Percentiles rank a stretch among this genome's conserved stretches.
These are phyloP conservation scores for Parastagonospora avenae DNA, from an alignment of 2,329 filamentous ascomycete species.

Conservation along the genomic window DNA sequence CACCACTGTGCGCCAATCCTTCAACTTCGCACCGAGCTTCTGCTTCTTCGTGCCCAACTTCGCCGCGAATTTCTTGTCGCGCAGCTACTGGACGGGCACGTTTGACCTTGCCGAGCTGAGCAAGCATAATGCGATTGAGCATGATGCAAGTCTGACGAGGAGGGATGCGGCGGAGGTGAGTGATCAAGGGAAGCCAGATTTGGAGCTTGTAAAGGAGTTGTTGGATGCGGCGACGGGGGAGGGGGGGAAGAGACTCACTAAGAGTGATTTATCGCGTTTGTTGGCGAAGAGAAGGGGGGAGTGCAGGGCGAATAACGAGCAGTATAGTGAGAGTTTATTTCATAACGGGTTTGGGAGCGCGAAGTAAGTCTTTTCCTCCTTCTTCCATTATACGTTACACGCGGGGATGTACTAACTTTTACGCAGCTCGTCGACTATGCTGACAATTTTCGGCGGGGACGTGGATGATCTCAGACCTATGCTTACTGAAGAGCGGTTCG, in stretches of 20 bases:
- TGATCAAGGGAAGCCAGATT: conserved; percentile 47
- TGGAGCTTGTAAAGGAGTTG: conserved; percentile 43
- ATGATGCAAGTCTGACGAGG: conserved; percentile 42
- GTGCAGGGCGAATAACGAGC: conserved; percentile 42
- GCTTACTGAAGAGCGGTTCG: conserved; percentile 49
- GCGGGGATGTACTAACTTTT: not conserved
- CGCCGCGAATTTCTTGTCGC: conserved; percentile 27
- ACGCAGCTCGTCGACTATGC: conserved; percentile 49
- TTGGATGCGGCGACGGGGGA: conserved; percentile 45
- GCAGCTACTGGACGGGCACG: conserved; percentile 19
- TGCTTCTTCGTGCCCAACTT: conserved; percentile 39
- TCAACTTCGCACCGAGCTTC: conserved; percentile 42
- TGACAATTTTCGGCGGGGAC: conserved; percentile 48
- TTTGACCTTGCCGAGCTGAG: conserved; percentile 40
- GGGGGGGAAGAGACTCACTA: conserved; percentile 41
- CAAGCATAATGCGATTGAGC: conserved; percentile 42
- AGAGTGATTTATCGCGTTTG: conserved; percentile 43
- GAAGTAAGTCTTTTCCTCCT: conserved; percentile 29
- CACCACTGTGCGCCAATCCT: conserved; percentile 25
- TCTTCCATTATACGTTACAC: not conserved
- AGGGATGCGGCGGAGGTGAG: conserved; percentile 38
- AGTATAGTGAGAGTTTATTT: conserved; percentile 43
- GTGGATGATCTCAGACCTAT: conserved; percentile 48
- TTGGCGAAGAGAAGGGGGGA: conserved; percentile 43
- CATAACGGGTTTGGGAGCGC: conserved; percentile 51